These are phyloP conservation scores for Nicotiana rustica DNA, from an alignment of 305 asterid species.

Conservation along the genomic window DNA sequence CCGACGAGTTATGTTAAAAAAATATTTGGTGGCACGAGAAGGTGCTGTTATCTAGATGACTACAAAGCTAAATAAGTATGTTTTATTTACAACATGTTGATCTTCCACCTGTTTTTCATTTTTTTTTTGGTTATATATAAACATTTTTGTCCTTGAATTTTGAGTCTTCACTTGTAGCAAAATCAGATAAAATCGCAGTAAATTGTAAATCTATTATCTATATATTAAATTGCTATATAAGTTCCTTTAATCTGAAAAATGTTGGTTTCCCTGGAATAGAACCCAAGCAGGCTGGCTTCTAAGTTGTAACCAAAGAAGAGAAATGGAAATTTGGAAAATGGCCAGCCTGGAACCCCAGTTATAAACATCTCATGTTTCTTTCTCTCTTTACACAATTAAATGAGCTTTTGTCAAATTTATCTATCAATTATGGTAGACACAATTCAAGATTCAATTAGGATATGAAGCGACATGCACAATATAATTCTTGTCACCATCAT, in stretches of 20 bases:
- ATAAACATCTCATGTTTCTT: background rate
- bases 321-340: constrained; percentile 7
- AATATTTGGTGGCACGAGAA: no score
- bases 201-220: background rate
- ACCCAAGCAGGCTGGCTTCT: background rate
- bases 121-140: background rate
- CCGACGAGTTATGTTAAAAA: no score
- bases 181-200: background rate
- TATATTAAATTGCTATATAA: background rate
- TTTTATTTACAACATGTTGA: no score
- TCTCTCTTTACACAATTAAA: background rate
- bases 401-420: background rate
- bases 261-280: background rate
- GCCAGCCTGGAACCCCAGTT: constrained; percentile 13
- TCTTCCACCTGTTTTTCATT: no score
- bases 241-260: background rate
- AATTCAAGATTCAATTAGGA: background rate
- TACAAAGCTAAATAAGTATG: no score
- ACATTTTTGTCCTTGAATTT: background rate
- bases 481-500: background rate
- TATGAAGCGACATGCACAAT: background rate
- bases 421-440: constrained; percentile 5
- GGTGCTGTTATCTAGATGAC: no score
- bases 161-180: background rate
- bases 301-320: background rate